These are phyloP conservation scores for Cladosporium colombiae DNA, from an alignment of 2,329 filamentous ascomycete genomes.

Conservation along the genomic window DNA sequence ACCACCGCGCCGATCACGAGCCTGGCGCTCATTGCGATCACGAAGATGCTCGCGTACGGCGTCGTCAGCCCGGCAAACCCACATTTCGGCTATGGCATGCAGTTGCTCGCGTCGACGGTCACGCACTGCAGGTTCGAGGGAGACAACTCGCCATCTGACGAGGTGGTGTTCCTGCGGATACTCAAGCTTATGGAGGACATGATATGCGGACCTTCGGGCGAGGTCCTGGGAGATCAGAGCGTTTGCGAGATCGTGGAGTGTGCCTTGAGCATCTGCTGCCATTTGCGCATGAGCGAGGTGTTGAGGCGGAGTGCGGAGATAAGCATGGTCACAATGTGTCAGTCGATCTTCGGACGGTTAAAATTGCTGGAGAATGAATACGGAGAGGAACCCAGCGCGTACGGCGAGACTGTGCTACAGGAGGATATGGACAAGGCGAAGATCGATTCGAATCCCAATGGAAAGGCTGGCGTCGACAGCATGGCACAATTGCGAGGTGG, in stretches of 20 bases:
- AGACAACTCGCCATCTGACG: constrained; percentile 90
- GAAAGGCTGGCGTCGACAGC: constrained; percentile 45
- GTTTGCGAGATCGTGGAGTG: constrained; percentile 99
- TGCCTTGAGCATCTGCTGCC: constrained; percentile 94
- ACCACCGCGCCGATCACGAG: constrained; percentile 96
- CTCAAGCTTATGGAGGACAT: constrained; percentile 98
- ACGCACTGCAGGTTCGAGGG: constrained; percentile 98
- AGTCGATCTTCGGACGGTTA: constrained; percentile 92
- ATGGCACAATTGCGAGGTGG: constrained; percentile 54
- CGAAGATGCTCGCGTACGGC: constrained; percentile 95
- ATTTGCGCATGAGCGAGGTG: constrained; percentile 86
- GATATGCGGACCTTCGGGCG: constrained; percentile 88
- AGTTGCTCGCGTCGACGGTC: constrained; percentile 88
- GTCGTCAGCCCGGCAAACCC: constrained; percentile 83
- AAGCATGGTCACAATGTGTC: constrained; percentile 98
- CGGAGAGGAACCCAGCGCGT: constrained; percentile 63
- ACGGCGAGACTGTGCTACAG: constrained; percentile 64
- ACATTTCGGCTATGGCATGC: constrained; percentile 89
- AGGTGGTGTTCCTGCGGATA: constrained; percentile 92
- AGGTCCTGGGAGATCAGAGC: constrained; percentile 94
- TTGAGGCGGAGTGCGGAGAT: constrained; percentile 90
- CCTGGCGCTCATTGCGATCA: constrained; percentile 86
- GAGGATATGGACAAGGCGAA: constrained; percentile 74
- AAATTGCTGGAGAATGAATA: constrained; percentile 78
- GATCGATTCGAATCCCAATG: constrained; percentile 67